Evolutionary conservation across 2,329 filamentous ascomycete species (phyloP).

Genomic region (Lachnellula cervina): DNA sequence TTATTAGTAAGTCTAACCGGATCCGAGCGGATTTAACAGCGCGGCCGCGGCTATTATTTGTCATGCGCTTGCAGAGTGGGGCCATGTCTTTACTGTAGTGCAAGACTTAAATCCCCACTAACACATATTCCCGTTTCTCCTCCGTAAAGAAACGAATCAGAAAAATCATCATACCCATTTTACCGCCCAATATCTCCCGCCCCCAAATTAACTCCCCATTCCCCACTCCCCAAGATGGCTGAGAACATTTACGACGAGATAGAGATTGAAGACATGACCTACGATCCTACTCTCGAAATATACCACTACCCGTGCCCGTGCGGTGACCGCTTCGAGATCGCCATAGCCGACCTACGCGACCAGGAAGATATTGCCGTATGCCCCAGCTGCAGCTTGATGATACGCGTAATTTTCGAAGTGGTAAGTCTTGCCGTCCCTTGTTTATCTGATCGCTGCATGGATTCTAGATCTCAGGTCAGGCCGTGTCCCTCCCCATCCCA

Average conservation of each 20-base stretch:
- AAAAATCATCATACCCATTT: not conserved
- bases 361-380: constrained; percentile 95
- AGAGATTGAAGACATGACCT: constrained; percentile 98
- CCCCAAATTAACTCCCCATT: not conserved
- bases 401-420: constrained; percentile 85
- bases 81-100: no score
- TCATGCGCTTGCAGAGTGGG: no score
- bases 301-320: constrained; percentile 97
- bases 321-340: constrained; percentile 93
- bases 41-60: no score
- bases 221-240: constrained; percentile 36
- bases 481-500: no score
- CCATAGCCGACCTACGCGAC: constrained; percentile 76
- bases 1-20: no score
- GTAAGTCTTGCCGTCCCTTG: constrained; percentile 43
- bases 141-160: not conserved
- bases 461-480: no score
- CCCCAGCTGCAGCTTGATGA: constrained; percentile 96
- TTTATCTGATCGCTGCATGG: not conserved
- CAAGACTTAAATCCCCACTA: not conserved
- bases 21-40: no score
- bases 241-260: constrained; percentile 92
- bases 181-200: not conserved
- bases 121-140: not conserved
- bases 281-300: constrained; percentile 72